These are phyloP conservation scores for Boletus barrowsii DNA, from an alignment of 768 basidiomycete genomes.

Conservation along the genomic window DNA sequence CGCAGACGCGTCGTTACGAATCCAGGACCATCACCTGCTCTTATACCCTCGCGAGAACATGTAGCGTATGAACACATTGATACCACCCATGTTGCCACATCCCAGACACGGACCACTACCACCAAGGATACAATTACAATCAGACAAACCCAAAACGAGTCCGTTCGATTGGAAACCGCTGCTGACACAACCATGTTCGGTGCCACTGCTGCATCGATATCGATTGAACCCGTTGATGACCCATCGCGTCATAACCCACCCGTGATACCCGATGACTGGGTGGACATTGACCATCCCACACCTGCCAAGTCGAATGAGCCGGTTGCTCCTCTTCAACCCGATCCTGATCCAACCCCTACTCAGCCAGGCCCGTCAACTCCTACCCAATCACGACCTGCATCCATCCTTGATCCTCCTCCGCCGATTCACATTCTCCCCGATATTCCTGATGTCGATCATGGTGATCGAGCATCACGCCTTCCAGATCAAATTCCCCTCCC, in stretches of 20 bases:
- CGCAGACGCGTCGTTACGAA: slow-evolving; percentile 13
- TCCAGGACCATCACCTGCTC: slow-evolving; percentile 24
- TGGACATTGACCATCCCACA: slow-evolving; percentile 17
- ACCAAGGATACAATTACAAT: slow-evolving; percentile 9
- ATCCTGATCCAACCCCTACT: slow-evolving; percentile 1
- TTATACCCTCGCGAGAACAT: slow-evolving; percentile 26
- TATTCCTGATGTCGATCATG: slow-evolving; percentile 18
- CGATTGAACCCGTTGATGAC: slow-evolving; percentile 7
- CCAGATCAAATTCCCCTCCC: slow-evolving; percentile 26
- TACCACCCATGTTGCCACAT: slow-evolving; percentile 7
- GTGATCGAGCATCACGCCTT: background rate
- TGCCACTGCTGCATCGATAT: background rate
- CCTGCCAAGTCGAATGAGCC: slow-evolving; percentile 7
- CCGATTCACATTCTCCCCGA: slow-evolving; percentile 9
- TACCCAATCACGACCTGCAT: slow-evolving; percentile 13
- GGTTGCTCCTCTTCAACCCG: background rate
- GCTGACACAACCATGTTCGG: background rate
- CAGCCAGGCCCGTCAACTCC: background rate
- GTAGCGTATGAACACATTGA: slow-evolving; percentile 9
- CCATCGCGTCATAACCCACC: slow-evolving; percentile 19
- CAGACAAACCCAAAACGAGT: slow-evolving; percentile 12
- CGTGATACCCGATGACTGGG: slow-evolving; percentile 30
- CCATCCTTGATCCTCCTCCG: slow-evolving; percentile 10
- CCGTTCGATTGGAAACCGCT: slow-evolving; percentile 1
- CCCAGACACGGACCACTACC: slow-evolving; percentile 1